phyloP scores from a whole-genome alignment of 2,329 filamentous ascomycete genomes.

The Hortaea sp. region DNA sequence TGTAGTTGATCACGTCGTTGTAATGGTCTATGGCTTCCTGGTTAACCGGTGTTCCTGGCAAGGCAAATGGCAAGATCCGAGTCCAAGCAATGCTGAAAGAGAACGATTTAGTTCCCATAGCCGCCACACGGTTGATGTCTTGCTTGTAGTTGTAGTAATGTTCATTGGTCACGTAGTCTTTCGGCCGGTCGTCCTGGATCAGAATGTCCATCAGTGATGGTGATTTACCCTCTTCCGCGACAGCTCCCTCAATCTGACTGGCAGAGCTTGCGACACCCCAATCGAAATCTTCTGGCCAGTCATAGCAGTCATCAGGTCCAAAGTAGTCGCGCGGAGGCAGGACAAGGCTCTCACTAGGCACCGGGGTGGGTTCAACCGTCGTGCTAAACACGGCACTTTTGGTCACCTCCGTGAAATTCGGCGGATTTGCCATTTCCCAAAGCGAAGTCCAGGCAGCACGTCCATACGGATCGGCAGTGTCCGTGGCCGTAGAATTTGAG shows the following conservation, averaged over 20 bases:
- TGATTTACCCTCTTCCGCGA: conserved; percentile 16
- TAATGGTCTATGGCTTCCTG: conserved; percentile 38
- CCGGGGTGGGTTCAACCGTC: conserved; percentile 22
- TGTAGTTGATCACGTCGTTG: conserved; percentile 37
- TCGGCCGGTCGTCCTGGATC: conserved; percentile 20
- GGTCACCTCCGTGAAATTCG: no score
- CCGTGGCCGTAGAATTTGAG: no score
- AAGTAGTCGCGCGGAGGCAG: no score
- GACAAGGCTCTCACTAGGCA: conserved; percentile 18
- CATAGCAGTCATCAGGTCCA: conserved; percentile 20
- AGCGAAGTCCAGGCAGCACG: no score
- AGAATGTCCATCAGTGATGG: conserved; percentile 29
- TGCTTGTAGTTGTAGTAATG: conserved; percentile 8
- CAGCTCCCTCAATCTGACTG: conserved; percentile 17
- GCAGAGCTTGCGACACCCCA: conserved; percentile 15
- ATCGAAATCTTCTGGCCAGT: conserved; percentile 21
- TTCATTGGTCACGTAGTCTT: conserved; percentile 14
- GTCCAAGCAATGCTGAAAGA: conserved; percentile 40
- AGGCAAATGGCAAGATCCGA: conserved; percentile 40
- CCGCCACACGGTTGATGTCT: conserved; percentile 24
- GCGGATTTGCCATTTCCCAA: no score
- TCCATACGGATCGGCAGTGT: no score
- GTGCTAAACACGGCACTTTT: conserved; percentile 9
- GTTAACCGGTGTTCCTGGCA: conserved; percentile 32
- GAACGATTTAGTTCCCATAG: conserved; percentile 26